Base-by-base conservation (phyloP, 2,329 filamentous ascomycete genomes). In the Rhexocercosporidium sp. region DNA sequence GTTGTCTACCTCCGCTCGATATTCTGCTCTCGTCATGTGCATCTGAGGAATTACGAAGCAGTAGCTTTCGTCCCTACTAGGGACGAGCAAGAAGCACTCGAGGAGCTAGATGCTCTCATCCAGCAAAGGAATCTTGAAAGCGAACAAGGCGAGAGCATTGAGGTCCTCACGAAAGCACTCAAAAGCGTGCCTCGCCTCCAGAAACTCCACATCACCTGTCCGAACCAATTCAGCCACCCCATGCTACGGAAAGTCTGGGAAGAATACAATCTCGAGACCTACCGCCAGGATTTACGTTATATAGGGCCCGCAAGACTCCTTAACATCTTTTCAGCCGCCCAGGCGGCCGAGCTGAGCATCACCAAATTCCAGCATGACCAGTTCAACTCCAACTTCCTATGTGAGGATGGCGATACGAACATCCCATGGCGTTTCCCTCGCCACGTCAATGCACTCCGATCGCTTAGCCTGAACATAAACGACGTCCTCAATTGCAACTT, bases 221-320 rank as follows among this genome's bases (percentile, higher is more conserved):
- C 46, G 7, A 71, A 70, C 22, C 57, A 44, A 8, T 72, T 72
- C 60, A 54, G 64, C 20, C 51, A 67, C 27, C 59, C 20, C 9
- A 34, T 72, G 4, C 27, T 72, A 20, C 56, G 57, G 9, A 72
- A 72, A 51, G 66, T 70, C 16, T 72, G 66, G 65, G 68, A 69
- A 8, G 68, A 72, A 34, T 69, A 68, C 37, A 64, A 62, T 12
- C 22, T 71, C n/a, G 64, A 68, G n/a, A 62, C 64, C 0, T 66
- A 68, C 31, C 59, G 49, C 3, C 25, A 29, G 5, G 7, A 20
- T 46, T 22, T 18, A n/a, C 20, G 37, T 25, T 12, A 18, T 37
- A 25, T 47, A 51, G 44, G 60, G n/a, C 49, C 37, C n/a, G 16
- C 25, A n/a, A 20, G 56, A 20, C 37, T 64, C 25, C 29, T 39